phyloP scores from a whole-genome alignment of 1,139 yeast genomes.

The Blastobotrys proliferans region DNA sequence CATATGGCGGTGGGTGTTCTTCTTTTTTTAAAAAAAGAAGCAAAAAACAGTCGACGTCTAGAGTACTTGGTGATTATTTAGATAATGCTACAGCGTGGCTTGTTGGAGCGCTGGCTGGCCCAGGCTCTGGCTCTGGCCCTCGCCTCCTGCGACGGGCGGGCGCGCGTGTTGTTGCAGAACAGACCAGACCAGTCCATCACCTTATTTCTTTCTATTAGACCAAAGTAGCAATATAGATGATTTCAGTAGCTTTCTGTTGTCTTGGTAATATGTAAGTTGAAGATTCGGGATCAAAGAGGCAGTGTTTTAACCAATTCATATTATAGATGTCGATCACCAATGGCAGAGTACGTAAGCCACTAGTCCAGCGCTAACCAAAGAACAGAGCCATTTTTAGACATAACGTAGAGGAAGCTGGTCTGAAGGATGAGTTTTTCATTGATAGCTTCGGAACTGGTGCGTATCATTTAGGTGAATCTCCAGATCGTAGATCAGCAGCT shows the following conservation, averaged over 20 bases:
- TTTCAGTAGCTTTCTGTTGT: slow-evolving; percentile 68
- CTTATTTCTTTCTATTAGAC: no score
- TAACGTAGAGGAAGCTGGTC: slow-evolving; percentile 50
- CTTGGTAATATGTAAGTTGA: slow-evolving; percentile 76
- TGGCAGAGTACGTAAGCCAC: slow-evolving; percentile 63
- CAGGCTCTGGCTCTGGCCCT: no score
- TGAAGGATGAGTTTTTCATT: slow-evolving; percentile 45
- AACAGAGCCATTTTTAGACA: slow-evolving; percentile 66
- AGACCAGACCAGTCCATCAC: no score
- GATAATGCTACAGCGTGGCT: no score
- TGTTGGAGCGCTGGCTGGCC: no score
- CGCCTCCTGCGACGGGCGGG: no score
- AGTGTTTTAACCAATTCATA: slow-evolving; percentile 7
- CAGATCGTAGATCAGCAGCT: slow-evolving; percentile 68
- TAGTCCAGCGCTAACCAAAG: neutral
- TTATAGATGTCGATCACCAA: slow-evolving; percentile 83
- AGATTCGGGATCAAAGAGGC: neutral
- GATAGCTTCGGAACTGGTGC: slow-evolving; percentile 91
- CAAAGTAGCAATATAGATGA: no score
- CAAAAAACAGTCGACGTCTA: no score
- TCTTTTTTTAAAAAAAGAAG: no score
- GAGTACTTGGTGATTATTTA: no score
- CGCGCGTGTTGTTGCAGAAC: no score
- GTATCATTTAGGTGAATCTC: slow-evolving; percentile 76
- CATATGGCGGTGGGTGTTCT: no score